Conservation (phyloP, 306 rosid genomes). For the Gynostemma pentaphyllum region DNA sequence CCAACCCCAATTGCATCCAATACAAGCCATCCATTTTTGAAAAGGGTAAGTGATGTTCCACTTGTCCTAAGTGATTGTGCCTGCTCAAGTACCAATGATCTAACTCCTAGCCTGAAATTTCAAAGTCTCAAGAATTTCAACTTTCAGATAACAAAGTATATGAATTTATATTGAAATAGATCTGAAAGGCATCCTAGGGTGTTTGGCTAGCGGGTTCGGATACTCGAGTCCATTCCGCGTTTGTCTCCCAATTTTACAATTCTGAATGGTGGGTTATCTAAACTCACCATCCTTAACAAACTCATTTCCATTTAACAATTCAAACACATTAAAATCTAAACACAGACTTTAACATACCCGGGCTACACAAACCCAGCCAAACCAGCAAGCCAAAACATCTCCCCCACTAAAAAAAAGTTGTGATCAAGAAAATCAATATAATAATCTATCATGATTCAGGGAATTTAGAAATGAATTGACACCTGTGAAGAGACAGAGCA, state of each 20-base stretch:
- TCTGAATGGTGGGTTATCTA: too few species aligned
- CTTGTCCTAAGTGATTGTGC: constrained; percentile 46
- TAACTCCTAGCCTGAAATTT: constrained; percentile 54
- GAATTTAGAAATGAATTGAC: neutral
- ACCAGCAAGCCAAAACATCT: neutral
- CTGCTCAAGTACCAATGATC: constrained; percentile 53
- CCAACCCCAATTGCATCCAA: constrained; percentile 90
- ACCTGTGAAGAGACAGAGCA: constrained; percentile 69
- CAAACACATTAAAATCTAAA: too few species aligned
- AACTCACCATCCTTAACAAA: too few species aligned
- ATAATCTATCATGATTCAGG: neutral
- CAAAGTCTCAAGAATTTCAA: neutral
- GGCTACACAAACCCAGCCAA: neutral
- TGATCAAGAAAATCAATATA: neutral
- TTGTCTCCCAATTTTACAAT: too few species aligned
- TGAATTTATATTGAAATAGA: neutral
- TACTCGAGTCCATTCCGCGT: too few species aligned
- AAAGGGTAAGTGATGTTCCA: constrained; percentile 87
- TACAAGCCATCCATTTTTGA: constrained; percentile 81
- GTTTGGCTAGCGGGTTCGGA: too few species aligned
- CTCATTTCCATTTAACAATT: too few species aligned
- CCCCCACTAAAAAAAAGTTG: neutral
- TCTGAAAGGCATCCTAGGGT: too few species aligned
- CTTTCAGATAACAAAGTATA: neutral
- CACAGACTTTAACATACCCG: too few species aligned